These are phyloP conservation scores for Cryptococcus jaspeensis DNA, from an alignment of 1,284 basidiomycete species.

Conservation along the genomic window DNA sequence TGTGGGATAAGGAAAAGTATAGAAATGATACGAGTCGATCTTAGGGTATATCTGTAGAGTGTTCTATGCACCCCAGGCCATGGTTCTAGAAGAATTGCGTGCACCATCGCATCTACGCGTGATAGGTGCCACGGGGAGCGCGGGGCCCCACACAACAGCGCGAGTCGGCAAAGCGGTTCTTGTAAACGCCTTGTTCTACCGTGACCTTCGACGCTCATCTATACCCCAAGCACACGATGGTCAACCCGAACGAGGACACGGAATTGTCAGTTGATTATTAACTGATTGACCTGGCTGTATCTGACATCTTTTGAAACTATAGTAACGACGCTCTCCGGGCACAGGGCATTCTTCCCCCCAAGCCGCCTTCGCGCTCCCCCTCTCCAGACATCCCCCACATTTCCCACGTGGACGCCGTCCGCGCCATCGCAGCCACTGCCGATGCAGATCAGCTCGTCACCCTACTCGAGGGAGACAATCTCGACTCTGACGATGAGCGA, in stretches of 20 bases:
- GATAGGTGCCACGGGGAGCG: not conserved
- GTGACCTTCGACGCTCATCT: not conserved
- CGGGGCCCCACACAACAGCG: not conserved
- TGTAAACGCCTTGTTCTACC: not conserved
- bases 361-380: slow-evolving; percentile 61
- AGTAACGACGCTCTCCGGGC: slow-evolving; percentile 91
- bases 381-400: slow-evolving; percentile 61
- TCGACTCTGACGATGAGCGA: slow-evolving; percentile 75
- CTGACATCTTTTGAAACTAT: slow-evolving; percentile 7
- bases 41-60: not conserved
- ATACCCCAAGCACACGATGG: slow-evolving; percentile 23
- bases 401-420: slow-evolving; percentile 52
- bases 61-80: not conserved
- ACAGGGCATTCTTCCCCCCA: slow-evolving; percentile 82
- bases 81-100: not conserved
- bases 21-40: not conserved
- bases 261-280: slow-evolving; percentile 68
- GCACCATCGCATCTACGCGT: not conserved
- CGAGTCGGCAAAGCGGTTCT: too few relatives aligned
- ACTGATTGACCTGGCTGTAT: not conserved
- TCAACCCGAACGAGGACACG: slow-evolving; percentile 81
- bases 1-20: not conserved
- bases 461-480: slow-evolving; percentile 65
- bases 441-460: slow-evolving; percentile 63
- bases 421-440: slow-evolving; percentile 54